A percentile compares a stretch with the other conserved stretches of the same genome.
Conservation (phyloP, 495 filamentous ascomycete species). For the Talaromyces ruber region DNA sequence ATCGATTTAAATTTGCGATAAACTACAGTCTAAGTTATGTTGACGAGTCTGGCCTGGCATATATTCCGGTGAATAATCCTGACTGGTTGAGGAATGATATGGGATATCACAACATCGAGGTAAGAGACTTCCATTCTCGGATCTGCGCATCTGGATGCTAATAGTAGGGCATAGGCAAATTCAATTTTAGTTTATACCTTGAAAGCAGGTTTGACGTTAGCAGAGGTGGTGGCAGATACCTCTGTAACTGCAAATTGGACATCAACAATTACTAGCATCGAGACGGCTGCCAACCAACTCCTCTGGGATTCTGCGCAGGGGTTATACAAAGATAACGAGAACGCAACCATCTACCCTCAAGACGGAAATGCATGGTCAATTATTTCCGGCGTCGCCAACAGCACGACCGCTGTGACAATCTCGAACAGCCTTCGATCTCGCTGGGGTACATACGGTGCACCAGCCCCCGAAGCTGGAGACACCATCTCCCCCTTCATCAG, state of each 20-base stretch:
- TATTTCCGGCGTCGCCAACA: constrained; percentile 22
- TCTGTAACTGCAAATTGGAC: constrained; percentile 13
- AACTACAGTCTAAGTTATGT: constrained; percentile 36
- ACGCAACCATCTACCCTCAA: constrained; percentile 32
- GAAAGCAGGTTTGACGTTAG: constrained; percentile 17
- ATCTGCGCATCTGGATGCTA: too few species aligned
- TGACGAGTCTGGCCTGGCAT: constrained; percentile 35
- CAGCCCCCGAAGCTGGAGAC: constrained; percentile 43
- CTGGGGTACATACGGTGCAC: constrained; percentile 48
- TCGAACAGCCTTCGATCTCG: constrained; percentile 33
- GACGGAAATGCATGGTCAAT: constrained; percentile 40
- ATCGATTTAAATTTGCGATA: constrained; percentile 36
- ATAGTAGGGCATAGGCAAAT: constrained; percentile 19
- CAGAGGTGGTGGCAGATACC: constrained; percentile 15
- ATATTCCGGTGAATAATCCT: constrained; percentile 31
- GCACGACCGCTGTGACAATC: constrained; percentile 12
- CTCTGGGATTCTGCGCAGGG: constrained; percentile 22
- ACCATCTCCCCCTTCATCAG: constrained; percentile 51
- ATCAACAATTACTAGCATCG: constrained; percentile 11
- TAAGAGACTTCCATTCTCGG: neutral
- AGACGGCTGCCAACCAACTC: constrained; percentile 19
- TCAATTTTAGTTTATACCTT: constrained; percentile 27
- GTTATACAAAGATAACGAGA: constrained; percentile 28
- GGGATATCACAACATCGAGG: constrained; percentile 17
- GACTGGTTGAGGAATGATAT: constrained; percentile 41